Base-by-base conservation (phyloP, 495 filamentous ascomycete genomes). In the Neurospora terricola region DNA sequence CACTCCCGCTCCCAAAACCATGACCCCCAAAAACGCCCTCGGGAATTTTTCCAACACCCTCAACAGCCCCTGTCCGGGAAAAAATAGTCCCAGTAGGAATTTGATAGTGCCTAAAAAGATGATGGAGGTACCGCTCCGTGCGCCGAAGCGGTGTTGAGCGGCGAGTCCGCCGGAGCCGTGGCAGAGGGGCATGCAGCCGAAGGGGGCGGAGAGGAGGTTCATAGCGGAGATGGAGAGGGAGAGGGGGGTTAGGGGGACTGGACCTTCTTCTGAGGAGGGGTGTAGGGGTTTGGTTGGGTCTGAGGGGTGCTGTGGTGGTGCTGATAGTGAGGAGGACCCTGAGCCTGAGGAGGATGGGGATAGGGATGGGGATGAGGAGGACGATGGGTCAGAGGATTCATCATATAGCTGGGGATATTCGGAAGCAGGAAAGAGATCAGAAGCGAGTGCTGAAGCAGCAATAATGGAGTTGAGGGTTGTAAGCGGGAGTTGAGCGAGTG, bases 171-270 rank as follows among this genome's bases (percentile, higher is more conserved):
- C 95, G 14, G 93, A 93, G 5, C 95, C 95, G 78, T 98, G 95
- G 76, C 95, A 98, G 3, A 97, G 91, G 6, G 95, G 95, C 95
- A 98, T 98, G 0, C 90, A 92, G 38, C 94, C 94, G 79, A 97
- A 96, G 91, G 92, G 95, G 81, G 91, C 94, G 8, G 92, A 91
- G 6, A 91, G 75, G 7, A 98, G 82, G 78, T 98, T 98, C 90
- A 97, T 96, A 5, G 81, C 75, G 0, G 89, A 89, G 9, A 98
- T 92, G 62, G 92, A 95, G 70, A 96, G 77, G 0, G 94, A 94
- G 23, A 98, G 84, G 2, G 88, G 84, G 0, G 93, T 94, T 18
- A 90, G 87, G 0, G 88, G 87, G 3, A 93, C 93, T 12, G 72
- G 21, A 0, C 34, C 38, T 38, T 34, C 30, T 18, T 0, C 88